Base-by-base conservation (phyloP, 768 basidiomycete genomes). In the Mycena epipterygia region DNA sequence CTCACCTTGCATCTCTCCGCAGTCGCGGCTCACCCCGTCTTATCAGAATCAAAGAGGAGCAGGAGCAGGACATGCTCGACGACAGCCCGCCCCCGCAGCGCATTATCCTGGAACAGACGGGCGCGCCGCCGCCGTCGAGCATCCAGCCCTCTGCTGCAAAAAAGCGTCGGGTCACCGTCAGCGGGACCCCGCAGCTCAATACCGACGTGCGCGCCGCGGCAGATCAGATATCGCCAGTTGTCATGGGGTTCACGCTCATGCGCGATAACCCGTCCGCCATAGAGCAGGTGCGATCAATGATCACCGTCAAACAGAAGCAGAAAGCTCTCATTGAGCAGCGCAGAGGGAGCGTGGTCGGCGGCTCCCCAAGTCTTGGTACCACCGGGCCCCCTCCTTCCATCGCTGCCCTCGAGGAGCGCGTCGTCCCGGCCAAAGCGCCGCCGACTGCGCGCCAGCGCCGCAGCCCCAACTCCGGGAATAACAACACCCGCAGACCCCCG, bases 81-180 rank as follows among this genome's bases (percentile, higher is more conserved):
- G 78, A 82, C 8, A 76, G 82, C 21, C 81, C 86, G 2, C 81
- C n/a, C n/a, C n/a, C 84, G 29, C 78, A 70, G 19, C 69, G 69
- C 52, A 60, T 64, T 5, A 52, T 64, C 19, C 16, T 65, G 30
- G 69, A 71, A 19, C 59, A 61, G 23, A 51, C 64, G 16, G 75
- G 75, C 64, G 79, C 82, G 13, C 86, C 84, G 17, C 77, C 85
- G 32, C 83, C 86, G 0, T 85, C 88, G 52, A 79, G 76, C 66
- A 71, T 81, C 37, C 84, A 78, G 55, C 86, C 88, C 5, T 81
- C 84, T 27, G 85, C 87, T 8, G 79, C 83, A 30, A 92, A 92
- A 86, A 90, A 86, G 71, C 89, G 93, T 72, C 89, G 93, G 49
- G 89, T 92, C 68, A 93, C 93, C 46, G 84, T 92, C 79, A 89